Evolutionary conservation across 2,329 filamentous ascomycete genomes (phyloP).

Genomic region (Malbranchea zuffiana): DNA sequence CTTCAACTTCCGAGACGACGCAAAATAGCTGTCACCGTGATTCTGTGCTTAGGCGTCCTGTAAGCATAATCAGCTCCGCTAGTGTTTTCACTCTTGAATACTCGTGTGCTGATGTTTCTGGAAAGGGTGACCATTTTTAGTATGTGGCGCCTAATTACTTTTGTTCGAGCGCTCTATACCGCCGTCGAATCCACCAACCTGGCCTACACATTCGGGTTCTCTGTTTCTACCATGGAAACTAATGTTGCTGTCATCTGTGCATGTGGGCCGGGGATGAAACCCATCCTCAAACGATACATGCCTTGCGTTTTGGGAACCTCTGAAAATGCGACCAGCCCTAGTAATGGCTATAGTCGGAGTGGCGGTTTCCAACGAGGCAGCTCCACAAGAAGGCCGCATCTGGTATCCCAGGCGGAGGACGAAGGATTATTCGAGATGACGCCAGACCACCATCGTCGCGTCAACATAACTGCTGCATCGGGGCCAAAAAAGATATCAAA

Average conservation of each 20-base stretch:
- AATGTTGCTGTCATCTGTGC: conserved; percentile 23
- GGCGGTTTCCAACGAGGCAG: too few relatives aligned
- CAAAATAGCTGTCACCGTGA: conserved; percentile 23
- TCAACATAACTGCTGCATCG: too few relatives aligned
- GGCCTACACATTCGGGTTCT: conserved; percentile 22
- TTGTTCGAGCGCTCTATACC: conserved; percentile 17
- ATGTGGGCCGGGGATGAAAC: conserved; percentile 22
- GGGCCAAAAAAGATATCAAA: too few relatives aligned
- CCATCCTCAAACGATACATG: conserved; percentile 11
- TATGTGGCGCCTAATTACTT: conserved; percentile 22
- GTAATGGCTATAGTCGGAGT: too few relatives aligned
- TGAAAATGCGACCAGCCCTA: background rate
- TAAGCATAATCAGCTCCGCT: conserved; percentile 10
- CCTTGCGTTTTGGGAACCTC: conserved; percentile 10
- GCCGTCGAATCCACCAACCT: conserved; percentile 12
- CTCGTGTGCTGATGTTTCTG: background rate
- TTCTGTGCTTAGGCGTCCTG: conserved; percentile 22
- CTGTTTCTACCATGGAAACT: conserved; percentile 23
- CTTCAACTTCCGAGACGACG: conserved; percentile 21
- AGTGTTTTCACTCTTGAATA: background rate
- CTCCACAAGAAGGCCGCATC: too few relatives aligned
- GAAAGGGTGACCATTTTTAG: conserved; percentile 21
- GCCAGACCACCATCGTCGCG: too few relatives aligned
- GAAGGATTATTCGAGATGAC: too few relatives aligned
- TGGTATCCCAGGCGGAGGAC: too few relatives aligned